Evolutionary conservation across 2,329 filamentous ascomycete species (phyloP).

Genomic region (Epichloe coenophiala): DNA sequence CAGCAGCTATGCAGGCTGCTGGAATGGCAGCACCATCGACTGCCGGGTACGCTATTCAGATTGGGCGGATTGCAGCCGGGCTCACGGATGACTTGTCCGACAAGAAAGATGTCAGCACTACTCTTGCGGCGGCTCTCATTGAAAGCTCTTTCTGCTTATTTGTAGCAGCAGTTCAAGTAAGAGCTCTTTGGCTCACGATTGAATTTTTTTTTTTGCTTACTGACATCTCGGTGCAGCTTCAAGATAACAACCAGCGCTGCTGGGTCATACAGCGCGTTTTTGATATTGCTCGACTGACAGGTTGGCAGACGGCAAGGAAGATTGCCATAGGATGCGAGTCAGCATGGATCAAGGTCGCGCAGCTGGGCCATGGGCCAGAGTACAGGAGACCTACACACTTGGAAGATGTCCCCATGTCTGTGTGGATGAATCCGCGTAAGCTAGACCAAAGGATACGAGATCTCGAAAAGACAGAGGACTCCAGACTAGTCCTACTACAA

Average conservation of each 20-base stretch:
- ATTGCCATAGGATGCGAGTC: conserved; percentile 78
- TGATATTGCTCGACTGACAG: conserved; percentile 66
- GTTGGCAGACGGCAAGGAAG: conserved; percentile 72
- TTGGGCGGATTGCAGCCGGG: conserved; percentile 72
- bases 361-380: conserved; percentile 60
- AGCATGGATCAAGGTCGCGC: conserved; percentile 64
- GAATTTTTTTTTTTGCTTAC: background rate
- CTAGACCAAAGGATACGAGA: conserved; percentile 39
- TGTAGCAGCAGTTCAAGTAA: conserved; percentile 65
- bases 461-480: conserved; percentile 27
- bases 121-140: conserved; percentile 67
- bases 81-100: conserved; percentile 41
- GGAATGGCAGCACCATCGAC: conserved; percentile 65
- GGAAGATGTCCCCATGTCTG: conserved; percentile 21
- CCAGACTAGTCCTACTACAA: conserved; percentile 44
- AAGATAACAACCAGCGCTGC: conserved; percentile 54
- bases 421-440: conserved; percentile 36
- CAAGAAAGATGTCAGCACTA: conserved; percentile 53
- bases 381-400: conserved; percentile 42
- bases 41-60: conserved; percentile 52
- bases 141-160: conserved; percentile 76
- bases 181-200: background rate
- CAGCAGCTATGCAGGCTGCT: conserved; percentile 76
- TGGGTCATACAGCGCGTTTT: conserved; percentile 66
- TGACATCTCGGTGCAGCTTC: conserved; percentile 13